A percentile compares a stretch with the other conserved stretches of the same genome.
phyloP scores from a whole-genome alignment of 208 protist genomes.

The Leishmania lainsoni region DNA sequence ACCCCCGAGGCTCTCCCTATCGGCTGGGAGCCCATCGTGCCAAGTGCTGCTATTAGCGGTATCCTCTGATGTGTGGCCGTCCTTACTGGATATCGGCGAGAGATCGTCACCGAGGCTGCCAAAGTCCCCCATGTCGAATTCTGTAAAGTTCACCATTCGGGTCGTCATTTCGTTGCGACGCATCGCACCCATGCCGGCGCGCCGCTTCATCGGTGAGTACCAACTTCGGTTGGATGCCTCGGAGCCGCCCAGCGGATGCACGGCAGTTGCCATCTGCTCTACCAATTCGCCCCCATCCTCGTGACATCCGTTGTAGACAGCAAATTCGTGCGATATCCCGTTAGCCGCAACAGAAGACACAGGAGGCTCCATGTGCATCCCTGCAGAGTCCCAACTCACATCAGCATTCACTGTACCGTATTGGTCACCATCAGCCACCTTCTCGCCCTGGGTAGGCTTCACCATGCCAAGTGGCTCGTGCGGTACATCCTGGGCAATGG shows the following conservation, averaged over 20 bases:
- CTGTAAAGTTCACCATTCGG: background rate
- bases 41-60: background rate
- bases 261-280: background rate
- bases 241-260: background rate
- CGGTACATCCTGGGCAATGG: background rate
- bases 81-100: background rate
- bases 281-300: background rate
- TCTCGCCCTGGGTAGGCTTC: background rate
- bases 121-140: background rate
- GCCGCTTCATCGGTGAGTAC: slow-evolving; percentile 25
- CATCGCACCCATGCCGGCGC: slow-evolving; percentile 14
- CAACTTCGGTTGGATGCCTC: slow-evolving; percentile 6
- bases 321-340: background rate
- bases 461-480: background rate
- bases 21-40: background rate
- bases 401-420: background rate
- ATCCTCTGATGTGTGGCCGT: background rate
- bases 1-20: background rate
- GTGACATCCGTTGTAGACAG: background rate
- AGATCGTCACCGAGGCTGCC: background rate
- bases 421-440: background rate
- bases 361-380: background rate
- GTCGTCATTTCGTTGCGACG: slow-evolving; percentile 11
- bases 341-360: background rate
- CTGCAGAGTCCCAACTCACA: background rate